Base-by-base conservation (phyloP, 768 basidiomycete species). In the Cyclocybe cylindracea region DNA sequence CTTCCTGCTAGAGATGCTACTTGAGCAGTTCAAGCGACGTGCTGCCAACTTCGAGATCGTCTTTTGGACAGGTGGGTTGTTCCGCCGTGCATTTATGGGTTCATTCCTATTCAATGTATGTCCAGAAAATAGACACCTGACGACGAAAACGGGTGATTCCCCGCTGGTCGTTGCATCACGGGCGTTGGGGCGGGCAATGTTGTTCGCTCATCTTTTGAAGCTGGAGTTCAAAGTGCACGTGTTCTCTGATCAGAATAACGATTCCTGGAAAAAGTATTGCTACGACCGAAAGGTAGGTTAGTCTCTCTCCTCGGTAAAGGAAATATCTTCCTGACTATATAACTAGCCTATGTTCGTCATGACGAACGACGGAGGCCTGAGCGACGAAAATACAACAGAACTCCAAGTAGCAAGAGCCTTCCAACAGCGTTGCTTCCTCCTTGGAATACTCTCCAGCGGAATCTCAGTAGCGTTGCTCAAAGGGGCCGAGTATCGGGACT, bases 331-430 rank as follows among this genome's bases (percentile, higher is more conserved):
- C 19, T 40, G 40, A 16, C 24, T 35, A 32, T 16, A 10, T 31
- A 10, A 33, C 31, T 53, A 87, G 83, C 86, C 87, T 1, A 86
- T 89, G 84, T 87, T 86, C 50, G 72, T 80, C 29, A 70, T 89
- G 67, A 68, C 73, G 14, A 78, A 80, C 52, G 85, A 85, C 48
- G 85, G 82, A 7, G 79, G 74, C 7, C 40, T 65, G 4, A 50
- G 58, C 4, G 51, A 59, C 0, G 40, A 51, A 14, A 36, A n/a
- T 24, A 37, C 40, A 50, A 62, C 7, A 54, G 57, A 16, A 38
- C 44, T 5, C 46, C 48, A 18, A 57, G 39, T 40, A 64, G 69
- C 41, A 16, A 37, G 46, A 16, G 64, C 76, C 11, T 68, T 87
- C 2, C 57, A 66, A 4, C 82, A 85, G 48, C 73, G 85, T 4